phyloP scores from a whole-genome alignment of 1,139 yeast species.

The Groenewaldozyma sp. region DNA sequence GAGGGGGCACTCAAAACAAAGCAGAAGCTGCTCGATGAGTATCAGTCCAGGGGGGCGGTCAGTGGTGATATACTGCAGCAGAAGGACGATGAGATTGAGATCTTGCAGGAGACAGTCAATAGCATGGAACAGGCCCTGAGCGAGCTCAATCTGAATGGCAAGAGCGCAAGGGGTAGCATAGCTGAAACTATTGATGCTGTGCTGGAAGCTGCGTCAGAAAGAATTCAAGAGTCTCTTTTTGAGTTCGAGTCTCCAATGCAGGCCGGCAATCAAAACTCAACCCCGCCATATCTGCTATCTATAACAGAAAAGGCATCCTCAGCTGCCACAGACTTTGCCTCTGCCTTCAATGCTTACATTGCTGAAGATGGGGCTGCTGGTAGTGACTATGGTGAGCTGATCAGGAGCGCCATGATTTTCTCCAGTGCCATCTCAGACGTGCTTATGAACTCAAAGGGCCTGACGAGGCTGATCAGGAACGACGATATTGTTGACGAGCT shows the following conservation, averaged over 20 bases:
- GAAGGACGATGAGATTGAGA: slow-evolving; percentile 72
- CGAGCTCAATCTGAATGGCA: slow-evolving; percentile 37
- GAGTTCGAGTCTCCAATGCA: slow-evolving; percentile 74
- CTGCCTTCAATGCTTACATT: slow-evolving; percentile 64
- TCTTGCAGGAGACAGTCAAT: slow-evolving; percentile 54
- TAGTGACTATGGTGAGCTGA: slow-evolving; percentile 60
- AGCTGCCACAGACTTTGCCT: slow-evolving; percentile 72
- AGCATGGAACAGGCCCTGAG: slow-evolving; percentile 63
- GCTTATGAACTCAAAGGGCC: slow-evolving; percentile 61
- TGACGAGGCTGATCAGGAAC: slow-evolving; percentile 45
- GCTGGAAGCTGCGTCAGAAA: slow-evolving; percentile 56
- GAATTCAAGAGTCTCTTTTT: slow-evolving; percentile 65
- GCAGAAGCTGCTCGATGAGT: slow-evolving; percentile 28
- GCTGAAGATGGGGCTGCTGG: slow-evolving; percentile 56
- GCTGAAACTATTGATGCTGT: slow-evolving; percentile 58
- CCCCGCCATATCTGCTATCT: slow-evolving; percentile 64
- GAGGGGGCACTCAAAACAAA: slow-evolving; percentile 32
- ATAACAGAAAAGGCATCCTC: slow-evolving; percentile 64
- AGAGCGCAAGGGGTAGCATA: slow-evolving; percentile 41
- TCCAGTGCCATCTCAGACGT: slow-evolving; percentile 59
- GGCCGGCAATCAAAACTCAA: slow-evolving; percentile 71
- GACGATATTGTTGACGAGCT: slow-evolving; percentile 46
- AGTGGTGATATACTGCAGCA: slow-evolving; percentile 42
- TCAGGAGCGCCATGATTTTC: slow-evolving; percentile 58
- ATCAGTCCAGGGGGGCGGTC: slow-evolving; percentile 19